Evolutionary conservation across 768 basidiomycete species (phyloP).

Genomic region (Tremella mesenterica): DNA sequence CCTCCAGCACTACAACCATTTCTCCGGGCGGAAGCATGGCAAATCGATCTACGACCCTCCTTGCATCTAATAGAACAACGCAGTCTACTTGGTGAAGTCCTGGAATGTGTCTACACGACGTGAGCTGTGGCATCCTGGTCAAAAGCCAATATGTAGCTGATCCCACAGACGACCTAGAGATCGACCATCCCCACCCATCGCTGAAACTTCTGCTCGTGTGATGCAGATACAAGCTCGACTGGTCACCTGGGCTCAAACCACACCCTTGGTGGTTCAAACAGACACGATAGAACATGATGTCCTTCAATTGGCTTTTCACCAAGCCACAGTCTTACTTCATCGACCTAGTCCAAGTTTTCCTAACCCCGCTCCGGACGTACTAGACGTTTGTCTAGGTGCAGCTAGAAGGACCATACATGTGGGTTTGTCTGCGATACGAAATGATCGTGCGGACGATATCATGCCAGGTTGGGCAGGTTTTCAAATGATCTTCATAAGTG

Average conservation of each 20-base stretch:
- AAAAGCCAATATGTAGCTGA: background rate
- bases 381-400: slow-evolving; percentile 8
- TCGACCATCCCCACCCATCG: background rate
- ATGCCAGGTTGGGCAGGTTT: slow-evolving; percentile 5
- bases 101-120: slow-evolving; percentile 5
- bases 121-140: background rate
- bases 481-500: background rate
- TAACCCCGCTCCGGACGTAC: slow-evolving; percentile 3
- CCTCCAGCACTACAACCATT: background rate
- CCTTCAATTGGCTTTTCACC: slow-evolving; percentile 8
- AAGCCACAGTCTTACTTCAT: slow-evolving; percentile 5
- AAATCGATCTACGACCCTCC: background rate
- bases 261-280: background rate
- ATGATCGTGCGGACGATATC: background rate
- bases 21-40: background rate
- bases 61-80: slow-evolving; percentile 3
- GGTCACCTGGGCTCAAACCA: background rate
- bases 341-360: slow-evolving; percentile 9
- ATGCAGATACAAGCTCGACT: slow-evolving; percentile 1
- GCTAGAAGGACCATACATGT: slow-evolving; percentile 3
- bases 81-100: slow-evolving; percentile 1
- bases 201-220: slow-evolving; percentile 4
- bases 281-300: slow-evolving; percentile 2
- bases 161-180: slow-evolving; percentile 1
- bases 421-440: background rate